Base-by-base conservation (phyloP, 176 grass and related monocot genomes). In the Hsuehochloa calcarea region DNA sequence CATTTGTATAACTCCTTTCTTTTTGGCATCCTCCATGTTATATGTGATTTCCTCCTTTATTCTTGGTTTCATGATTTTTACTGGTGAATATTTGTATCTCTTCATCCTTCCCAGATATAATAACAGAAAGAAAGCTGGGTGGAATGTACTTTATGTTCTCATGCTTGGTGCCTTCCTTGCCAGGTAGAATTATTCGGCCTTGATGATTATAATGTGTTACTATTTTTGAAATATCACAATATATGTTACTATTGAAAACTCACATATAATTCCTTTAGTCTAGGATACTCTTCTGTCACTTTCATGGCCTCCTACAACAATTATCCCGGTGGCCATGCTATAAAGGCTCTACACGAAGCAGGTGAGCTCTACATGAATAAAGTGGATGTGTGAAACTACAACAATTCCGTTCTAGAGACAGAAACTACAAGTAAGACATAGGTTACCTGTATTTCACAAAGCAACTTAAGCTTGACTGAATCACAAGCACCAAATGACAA, bases 251-350 rank as follows among this genome's bases (percentile, higher is more conserved):
- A 51, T 73, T 19, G 47, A 44, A 85, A 72, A 49, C 81, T 88
- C 25, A 87, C 72, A 55, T 88, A 77, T 78, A 66, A 72, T 84
- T 93, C 71, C 79, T 88, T 68, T 94, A 98, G 96, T 88, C 78
- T 92, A 87, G 96, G 90, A 89, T 95, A 87, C 65, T 90, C 93
- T 70, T n/a, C 68, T 79, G 81, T 98, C 52, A 90, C 86, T 79
- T 94, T 98, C 74, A 83, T 90, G 79, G 96, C 91, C 81, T 98
- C 93, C n/a, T 98, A 96, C 84, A 89, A 93, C 85, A 96, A 98
- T 89, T 98, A 98, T 85, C 96, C 96, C 87, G 96, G 96, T 89
- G 96, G 84, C 49, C 88, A 92, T 84, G 93, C 93, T 92, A 84
- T 98, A 61, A 96, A 92, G 77, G 65, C 84, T 85, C 70, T 98